Evolutionary conservation across 2,329 filamentous ascomycete species (phyloP), one percentile per base, ranked within the genome.

Genomic region (Aureobasidium sp.): DNA sequence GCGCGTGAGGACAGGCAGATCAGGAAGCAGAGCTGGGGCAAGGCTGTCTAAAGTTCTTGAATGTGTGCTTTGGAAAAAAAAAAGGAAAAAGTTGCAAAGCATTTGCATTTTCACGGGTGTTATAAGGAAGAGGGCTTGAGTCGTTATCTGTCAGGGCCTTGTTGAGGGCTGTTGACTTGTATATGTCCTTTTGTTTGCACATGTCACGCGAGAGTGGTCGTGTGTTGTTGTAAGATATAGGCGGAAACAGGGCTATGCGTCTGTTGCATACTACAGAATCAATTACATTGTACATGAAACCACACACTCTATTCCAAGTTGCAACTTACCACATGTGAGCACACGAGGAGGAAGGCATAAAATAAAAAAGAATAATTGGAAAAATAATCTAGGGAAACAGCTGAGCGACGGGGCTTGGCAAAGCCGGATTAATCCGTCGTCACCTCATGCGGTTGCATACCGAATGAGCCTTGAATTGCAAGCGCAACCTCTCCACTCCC

Each of bases 1-100:
- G 85, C 85, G 46, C 80, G 84, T 65, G 82, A 86, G 71, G 85
- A 87, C 68, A 76, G 84, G 68, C 72, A 76, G 68, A 77, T 82
- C 71, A 82, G 85, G 73, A 84, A 81, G 77, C 81, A 81, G 69
- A 70, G 78, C 36, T 88, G 85, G 85, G 82, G 81, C 32, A 61
- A 44, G 57, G 57, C 57, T 27, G 57, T 61, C 20, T 61, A 36
- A 13, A 27, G 2, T 20, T 27, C 2, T 20, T 17, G 20, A 2
- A 4, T 12, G 9, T 44, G 9, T 44, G 6, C 1, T 20, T 20
- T 20, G 3, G n/a, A n/a, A 9, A 27, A 20, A 17, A 26, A 51
- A 39, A 8, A 20, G 26, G 26, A 26, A 59, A 60, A 41, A 52
- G 46, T 51, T 34, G 57, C 57, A 60, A 59, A 59, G 56, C 56